These are phyloP conservation scores for Bryoerythrophyllum caledonicum DNA, from an alignment of 225 moss, liverwort and hornwort genomes.

Conservation along the genomic window DNA sequence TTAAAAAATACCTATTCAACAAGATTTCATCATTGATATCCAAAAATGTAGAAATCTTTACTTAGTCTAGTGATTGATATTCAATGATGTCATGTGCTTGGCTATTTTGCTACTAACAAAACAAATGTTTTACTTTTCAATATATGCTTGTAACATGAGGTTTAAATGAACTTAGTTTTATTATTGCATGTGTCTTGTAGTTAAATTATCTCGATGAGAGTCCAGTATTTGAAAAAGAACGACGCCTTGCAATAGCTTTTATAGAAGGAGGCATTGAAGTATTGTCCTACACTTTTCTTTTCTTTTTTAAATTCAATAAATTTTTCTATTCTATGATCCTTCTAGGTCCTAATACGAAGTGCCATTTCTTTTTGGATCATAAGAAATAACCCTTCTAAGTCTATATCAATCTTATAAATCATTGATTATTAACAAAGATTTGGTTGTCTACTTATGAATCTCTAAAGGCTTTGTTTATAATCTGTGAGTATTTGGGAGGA, in stretches of 20 bases:
- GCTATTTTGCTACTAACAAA: background rate
- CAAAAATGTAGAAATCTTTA: background rate
- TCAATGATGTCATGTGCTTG: fast-evolving
- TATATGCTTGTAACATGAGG: background rate
- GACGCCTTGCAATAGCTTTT: conserved; percentile 73
- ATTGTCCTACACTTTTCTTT: background rate
- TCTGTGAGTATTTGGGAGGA: background rate
- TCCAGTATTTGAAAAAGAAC: conserved; percentile 81
- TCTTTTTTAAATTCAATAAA: background rate
- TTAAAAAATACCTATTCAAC: background rate
- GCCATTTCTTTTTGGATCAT: background rate
- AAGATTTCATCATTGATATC: background rate
- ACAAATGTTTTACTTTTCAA: background rate
- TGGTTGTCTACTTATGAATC: background rate
- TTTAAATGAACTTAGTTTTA: background rate
- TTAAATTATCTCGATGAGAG: conserved; percentile 81
- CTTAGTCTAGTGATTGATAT: background rate
- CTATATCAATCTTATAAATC: background rate
- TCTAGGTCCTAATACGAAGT: background rate
- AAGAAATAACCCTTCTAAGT: background rate
- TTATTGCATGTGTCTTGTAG: conserved; percentile 32
- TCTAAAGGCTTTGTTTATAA: background rate
- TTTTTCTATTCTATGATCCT: background rate
- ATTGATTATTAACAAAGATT: background rate
- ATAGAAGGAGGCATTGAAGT: conserved; percentile 64